Evolutionary conservation across 169 alveolate species (phyloP).

Genomic region (Pseudocohnilembus persalinus): DNA sequence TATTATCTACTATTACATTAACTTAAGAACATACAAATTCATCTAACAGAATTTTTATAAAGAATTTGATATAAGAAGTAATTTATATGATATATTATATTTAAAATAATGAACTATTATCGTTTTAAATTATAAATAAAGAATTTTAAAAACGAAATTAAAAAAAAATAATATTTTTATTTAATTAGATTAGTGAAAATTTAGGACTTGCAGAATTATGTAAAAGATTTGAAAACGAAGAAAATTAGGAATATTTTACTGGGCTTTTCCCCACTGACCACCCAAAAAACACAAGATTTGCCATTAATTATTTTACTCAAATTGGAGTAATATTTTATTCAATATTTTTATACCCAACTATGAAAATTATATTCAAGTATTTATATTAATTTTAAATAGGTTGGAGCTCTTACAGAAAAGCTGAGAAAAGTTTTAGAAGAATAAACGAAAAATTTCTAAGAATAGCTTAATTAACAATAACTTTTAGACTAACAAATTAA

Average conservation of each 20-base stretch:
- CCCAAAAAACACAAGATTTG: constrained; percentile 94
- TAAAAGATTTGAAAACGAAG: constrained; percentile 83
- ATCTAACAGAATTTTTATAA: constrained; percentile 96
- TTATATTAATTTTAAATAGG: neutral
- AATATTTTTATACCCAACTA: too few relatives aligned
- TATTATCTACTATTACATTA: constrained; percentile 88
- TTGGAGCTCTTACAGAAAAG: constrained; percentile 23
- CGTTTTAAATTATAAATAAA: neutral
- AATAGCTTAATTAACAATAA: neutral
- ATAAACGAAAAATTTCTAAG: constrained; percentile 7
- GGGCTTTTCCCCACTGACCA: constrained; percentile 95
- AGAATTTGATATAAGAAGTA: constrained; percentile 93
- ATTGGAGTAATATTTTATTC: constrained; percentile 89
- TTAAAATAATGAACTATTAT: constrained; percentile 52
- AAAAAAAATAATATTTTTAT: constrained; percentile 19
- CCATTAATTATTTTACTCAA: constrained; percentile 97
- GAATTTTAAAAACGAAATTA: too few relatives aligned
- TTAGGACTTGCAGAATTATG: constrained; percentile 28
- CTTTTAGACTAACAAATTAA: neutral
- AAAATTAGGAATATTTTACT: constrained; percentile 80
- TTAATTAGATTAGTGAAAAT: constrained; percentile 36
- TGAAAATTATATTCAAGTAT: too few relatives aligned
- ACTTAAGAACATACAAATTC: constrained; percentile 98
- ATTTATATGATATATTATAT: constrained; percentile 88
- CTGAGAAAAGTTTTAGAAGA: constrained; percentile 13